Evolutionary conservation across 139 green algal species (phyloP), one percentile per base, ranked within the genome.

Genomic region (Haematococcus lacustris): DNA sequence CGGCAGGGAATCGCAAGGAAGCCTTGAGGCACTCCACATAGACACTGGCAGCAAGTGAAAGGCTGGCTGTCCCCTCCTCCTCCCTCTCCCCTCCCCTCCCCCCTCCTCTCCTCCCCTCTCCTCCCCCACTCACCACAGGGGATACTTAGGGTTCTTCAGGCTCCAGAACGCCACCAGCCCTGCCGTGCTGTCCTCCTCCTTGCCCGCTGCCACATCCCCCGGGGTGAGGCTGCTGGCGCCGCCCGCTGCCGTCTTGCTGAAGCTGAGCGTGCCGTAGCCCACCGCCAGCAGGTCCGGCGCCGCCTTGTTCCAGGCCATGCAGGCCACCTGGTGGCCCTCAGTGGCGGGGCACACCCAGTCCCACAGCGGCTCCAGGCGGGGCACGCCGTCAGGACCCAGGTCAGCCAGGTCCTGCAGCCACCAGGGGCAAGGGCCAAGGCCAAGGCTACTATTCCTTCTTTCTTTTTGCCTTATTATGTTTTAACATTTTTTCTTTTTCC

Each of bases 71-170:
- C n/a, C n/a, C n/a, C n/a, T n/a, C n/a, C n/a, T n/a, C n/a, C n/a
- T n/a, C n/a, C n/a, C n/a, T n/a, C n/a, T n/a, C n/a, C n/a, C n/a
- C 9, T 28, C 43, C 43, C 9, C 43, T 28, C 9, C 43, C 43
- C 9, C 9, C 9, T 17, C 9, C 43, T 28, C 43, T 17, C 17
- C 9, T 53, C 43, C 30, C n/a, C 30, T 3, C 3, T 53, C 41
- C 30, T 32, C 4, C 30, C 13, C 47, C 37, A 91, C 79, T 26
- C 86, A 72, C 90, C 88, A 93, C 35, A 93, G 70, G 1, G 92
- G 91, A 66, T 90, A 86, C 37, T 76, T 61, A 21, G 89, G 89
- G 77, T 94, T 93, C 79, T 91, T 88, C 33, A 96, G 80, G 37
- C 77, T 89, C 89, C 88, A 97, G 41, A 97, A 88, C 1, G 88